Percentiles rank a stretch among this genome's conserved stretches.
These are phyloP conservation scores for Eimeria brunetti DNA, from an alignment of 169 alveolate genomes.

Conservation along the genomic window DNA sequence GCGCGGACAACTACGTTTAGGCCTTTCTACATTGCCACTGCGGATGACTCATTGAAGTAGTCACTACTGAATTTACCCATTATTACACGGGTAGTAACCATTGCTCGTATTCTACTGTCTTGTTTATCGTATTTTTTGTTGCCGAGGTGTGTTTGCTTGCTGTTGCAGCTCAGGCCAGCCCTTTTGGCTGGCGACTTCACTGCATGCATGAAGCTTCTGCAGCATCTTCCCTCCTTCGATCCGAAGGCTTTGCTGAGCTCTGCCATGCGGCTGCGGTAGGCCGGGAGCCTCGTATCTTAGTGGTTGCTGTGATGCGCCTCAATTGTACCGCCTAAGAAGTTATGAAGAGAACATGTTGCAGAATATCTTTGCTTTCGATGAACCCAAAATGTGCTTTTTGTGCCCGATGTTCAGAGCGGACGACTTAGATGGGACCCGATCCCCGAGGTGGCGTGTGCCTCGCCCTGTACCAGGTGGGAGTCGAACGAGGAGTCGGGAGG, in stretches of 20 bases:
- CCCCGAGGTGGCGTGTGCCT: slow-evolving; percentile 1
- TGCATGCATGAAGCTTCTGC: slow-evolving; percentile 80
- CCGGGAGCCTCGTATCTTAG: not conserved
- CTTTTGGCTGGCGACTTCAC: slow-evolving; percentile 81
- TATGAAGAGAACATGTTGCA: not conserved
- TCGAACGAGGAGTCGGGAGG: slow-evolving; percentile 15
- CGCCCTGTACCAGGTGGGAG: slow-evolving; percentile 3
- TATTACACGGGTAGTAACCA: no score
- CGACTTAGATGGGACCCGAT: slow-evolving; percentile 5
- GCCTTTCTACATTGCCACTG: no score
- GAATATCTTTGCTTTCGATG: not conserved
- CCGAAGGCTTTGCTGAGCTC: slow-evolving; percentile 73
- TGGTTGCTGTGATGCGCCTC: not conserved
- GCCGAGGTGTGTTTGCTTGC: not conserved
- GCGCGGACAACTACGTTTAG: no score
- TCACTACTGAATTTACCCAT: no score
- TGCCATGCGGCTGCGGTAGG: slow-evolving; percentile 71
- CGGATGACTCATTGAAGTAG: no score
- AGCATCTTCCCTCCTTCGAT: slow-evolving; percentile 81
- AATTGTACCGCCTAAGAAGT: not conserved
- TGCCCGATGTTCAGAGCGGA: slow-evolving; percentile 36
- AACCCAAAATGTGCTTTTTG: not conserved
- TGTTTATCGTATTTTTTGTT: not conserved
- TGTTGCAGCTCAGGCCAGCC: slow-evolving; percentile 78
- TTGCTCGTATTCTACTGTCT: not conserved